These are phyloP conservation scores for Penicillium malachiteum DNA, from an alignment of 495 filamentous ascomycete species.

Conservation along the genomic window DNA sequence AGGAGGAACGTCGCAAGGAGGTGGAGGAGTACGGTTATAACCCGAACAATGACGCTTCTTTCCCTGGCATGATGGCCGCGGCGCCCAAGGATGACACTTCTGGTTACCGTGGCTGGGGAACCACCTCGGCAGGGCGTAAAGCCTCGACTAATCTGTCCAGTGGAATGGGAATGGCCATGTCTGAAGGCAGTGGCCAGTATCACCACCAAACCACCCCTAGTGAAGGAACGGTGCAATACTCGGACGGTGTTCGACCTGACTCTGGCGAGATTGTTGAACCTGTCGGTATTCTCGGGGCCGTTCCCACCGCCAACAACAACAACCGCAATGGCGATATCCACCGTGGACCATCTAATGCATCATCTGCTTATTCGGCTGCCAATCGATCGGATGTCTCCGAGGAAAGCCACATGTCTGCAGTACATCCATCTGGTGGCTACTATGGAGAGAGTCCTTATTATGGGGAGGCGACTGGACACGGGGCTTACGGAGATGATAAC, in stretches of 20 bases:
- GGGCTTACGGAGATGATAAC: slow-evolving; percentile 54
- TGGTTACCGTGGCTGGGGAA: slow-evolving; percentile 95
- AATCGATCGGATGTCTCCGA: slow-evolving; percentile 82
- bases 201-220: slow-evolving; percentile 66
- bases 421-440: slow-evolving; percentile 45
- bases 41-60: slow-evolving; percentile 85
- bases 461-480: slow-evolving; percentile 53
- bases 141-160: slow-evolving; percentile 86
- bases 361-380: slow-evolving; percentile 86
- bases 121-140: slow-evolving; percentile 78
- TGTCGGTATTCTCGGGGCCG: slow-evolving; percentile 70
- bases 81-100: slow-evolving; percentile 66
- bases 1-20: slow-evolving; percentile 87
- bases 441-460: slow-evolving; percentile 57
- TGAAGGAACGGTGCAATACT: slow-evolving; percentile 58
- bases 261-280: slow-evolving; percentile 72
- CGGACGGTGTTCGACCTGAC: slow-evolving; percentile 62
- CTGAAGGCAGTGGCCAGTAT: slow-evolving; percentile 62
- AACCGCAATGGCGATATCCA: slow-evolving; percentile 68
- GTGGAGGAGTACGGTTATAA: slow-evolving; percentile 97
- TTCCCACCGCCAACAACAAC: slow-evolving; percentile 60
- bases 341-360: slow-evolving; percentile 92
- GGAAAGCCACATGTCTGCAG: slow-evolving; percentile 59
- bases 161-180: slow-evolving; percentile 68
- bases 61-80: slow-evolving; percentile 59